Evolutionary conservation across 176 grass and related monocot genomes (phyloP).

Genomic region (Cocos nucifera): DNA sequence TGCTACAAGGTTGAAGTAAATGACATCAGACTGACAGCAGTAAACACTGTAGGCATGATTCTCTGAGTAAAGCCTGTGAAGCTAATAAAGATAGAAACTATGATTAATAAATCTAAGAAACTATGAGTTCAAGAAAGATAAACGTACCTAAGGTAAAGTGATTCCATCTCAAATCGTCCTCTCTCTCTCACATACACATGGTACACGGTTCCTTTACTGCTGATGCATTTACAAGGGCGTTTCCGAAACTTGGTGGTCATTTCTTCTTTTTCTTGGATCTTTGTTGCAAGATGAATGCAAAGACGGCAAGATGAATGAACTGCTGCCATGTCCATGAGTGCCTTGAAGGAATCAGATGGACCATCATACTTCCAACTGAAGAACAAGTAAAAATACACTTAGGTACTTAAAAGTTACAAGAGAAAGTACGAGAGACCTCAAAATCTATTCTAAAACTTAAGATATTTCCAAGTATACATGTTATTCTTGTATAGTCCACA

Average conservation of each 20-base stretch:
- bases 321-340: slow-evolving; percentile 87
- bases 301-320: slow-evolving; percentile 96
- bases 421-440: too few relatives aligned
- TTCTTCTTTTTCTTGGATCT: slow-evolving; percentile 80
- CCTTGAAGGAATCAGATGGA: slow-evolving; percentile 94
- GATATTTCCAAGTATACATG: too few relatives aligned
- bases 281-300: slow-evolving; percentile 86
- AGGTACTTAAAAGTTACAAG: too few relatives aligned
- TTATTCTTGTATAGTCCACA: too few relatives aligned
- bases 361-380: slow-evolving; percentile 74
- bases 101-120: too few relatives aligned
- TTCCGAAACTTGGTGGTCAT: slow-evolving; percentile 42
- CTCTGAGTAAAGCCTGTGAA: too few relatives aligned
- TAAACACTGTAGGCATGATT: too few relatives aligned
- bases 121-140: not conserved
- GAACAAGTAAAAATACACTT: too few relatives aligned
- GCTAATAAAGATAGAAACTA: too few relatives aligned
- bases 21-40: too few relatives aligned
- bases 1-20: not conserved
- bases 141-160: slow-evolving; percentile 72
- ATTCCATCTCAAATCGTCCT: slow-evolving; percentile 62
- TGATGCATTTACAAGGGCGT: slow-evolving; percentile 70
- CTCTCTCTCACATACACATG: slow-evolving; percentile 93
- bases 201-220: slow-evolving; percentile 52
- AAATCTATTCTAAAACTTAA: too few relatives aligned